phyloP scores from a whole-genome alignment of 495 filamentous ascomycete species.

The Gamarada debralockiae region DNA sequence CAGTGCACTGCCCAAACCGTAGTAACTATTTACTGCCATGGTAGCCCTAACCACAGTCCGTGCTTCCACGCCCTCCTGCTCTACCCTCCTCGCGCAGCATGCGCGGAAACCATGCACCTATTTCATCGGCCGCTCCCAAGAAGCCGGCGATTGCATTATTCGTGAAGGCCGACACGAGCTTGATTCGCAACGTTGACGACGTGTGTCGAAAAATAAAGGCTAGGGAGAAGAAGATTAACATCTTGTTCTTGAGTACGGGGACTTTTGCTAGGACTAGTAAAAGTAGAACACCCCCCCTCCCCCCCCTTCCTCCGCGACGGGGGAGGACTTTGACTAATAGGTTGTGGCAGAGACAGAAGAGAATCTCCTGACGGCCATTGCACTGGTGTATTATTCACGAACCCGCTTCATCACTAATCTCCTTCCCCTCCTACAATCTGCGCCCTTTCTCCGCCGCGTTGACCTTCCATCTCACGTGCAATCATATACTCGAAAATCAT shows the following conservation, averaged over 20 bases:
- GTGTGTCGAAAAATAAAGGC: constrained; percentile 24
- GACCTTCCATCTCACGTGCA: too few species aligned
- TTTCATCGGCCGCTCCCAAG: constrained; percentile 39
- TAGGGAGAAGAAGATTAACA: constrained; percentile 21
- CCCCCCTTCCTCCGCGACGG: too few species aligned
- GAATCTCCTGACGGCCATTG: constrained; percentile 54
- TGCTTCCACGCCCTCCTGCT: constrained; percentile 9
- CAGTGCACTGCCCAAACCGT: too few species aligned
- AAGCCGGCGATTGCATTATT: constrained; percentile 28
- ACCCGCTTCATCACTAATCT: constrained; percentile 60
- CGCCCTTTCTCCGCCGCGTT: constrained; percentile 49
- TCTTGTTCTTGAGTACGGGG: constrained; percentile 32
- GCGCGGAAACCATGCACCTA: constrained; percentile 25
- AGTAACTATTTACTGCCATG: too few species aligned
- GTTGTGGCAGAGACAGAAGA: constrained; percentile 40
- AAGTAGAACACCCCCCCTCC: too few species aligned
- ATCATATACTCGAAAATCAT: too few species aligned
- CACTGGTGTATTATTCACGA: constrained; percentile 58
- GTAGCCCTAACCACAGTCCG: constrained; percentile 5
- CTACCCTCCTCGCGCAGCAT: constrained; percentile 19
- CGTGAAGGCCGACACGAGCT: constrained; percentile 20
- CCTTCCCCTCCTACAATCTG: constrained; percentile 50
- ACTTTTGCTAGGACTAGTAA: constrained; percentile 39
- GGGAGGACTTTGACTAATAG: background rate
- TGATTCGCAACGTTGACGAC: constrained; percentile 22